Conservation (phyloP, 208 protist species). For the Wallacemonas sp. region DNA sequence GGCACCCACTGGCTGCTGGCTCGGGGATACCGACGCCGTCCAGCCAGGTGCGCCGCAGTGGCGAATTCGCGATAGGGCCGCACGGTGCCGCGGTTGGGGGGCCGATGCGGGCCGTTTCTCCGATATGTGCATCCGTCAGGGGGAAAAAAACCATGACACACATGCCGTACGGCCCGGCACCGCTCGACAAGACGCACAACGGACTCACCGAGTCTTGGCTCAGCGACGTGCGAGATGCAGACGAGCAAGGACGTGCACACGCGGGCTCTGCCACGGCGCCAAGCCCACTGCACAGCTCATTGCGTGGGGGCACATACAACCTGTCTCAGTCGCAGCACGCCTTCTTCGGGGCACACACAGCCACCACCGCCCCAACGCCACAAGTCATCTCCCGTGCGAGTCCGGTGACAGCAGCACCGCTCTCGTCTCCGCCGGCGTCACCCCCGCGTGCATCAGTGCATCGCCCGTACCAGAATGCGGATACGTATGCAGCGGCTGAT, state of each 20-base stretch:
- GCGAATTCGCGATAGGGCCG: background rate
- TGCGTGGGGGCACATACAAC: background rate
- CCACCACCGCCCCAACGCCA: background rate
- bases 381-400: slow-evolving; percentile 2
- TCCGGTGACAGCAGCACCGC: background rate
- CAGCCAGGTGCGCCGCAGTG: background rate
- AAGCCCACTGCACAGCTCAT: background rate
- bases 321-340: background rate
- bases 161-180: background rate
- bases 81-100: no score
- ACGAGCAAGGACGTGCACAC: background rate
- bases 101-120: no score
- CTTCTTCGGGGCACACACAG: no score
- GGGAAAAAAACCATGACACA: slow-evolving; percentile 13
- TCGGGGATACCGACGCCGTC: no score
- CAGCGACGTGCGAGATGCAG: background rate
- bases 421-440: background rate
- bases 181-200: background rate
- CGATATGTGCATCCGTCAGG: background rate
- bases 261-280: background rate
- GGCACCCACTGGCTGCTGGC: no score
- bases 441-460: slow-evolving; percentile 5
- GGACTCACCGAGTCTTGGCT: background rate
- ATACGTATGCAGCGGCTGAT: background rate
- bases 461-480: background rate